Base-by-base conservation (phyloP, 192 early-diverging fungal genomes). In the Backusella luteola region DNA sequence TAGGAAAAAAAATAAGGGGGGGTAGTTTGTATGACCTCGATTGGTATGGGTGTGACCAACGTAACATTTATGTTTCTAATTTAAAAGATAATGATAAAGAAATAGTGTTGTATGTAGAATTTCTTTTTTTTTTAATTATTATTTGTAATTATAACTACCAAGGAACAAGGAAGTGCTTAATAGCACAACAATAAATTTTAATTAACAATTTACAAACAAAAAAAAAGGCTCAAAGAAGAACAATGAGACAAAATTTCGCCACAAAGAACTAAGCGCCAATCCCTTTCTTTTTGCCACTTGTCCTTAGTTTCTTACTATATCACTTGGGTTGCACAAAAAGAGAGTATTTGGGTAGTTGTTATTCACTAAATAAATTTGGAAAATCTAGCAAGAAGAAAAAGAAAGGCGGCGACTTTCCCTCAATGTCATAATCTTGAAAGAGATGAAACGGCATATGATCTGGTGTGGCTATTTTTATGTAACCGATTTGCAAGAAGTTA, bases 321-420 rank as follows among this genome's bases (percentile, higher is more conserved):
- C 53, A 59, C 53, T 49, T 59, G 56, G 56, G 56, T 63, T 4
- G 11, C 12, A 63, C 56, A 63, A 23, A 29, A 63, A 63, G 19
- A 63, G 23, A 63, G 26, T 63, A 63, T 63, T 63, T 63, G 23
- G 56, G 26, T 63, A 49, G 21, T 26, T 63, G 56, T 63, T 63
- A 63, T 63, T 63, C 21, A 63, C 56, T 63, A 63, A 63, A 29
- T 63, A 63, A 63, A 63, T 63, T 63, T 63, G 56, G 56, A 63
- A 63, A 63, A 63, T 14, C 12, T 2, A 29, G 26, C 9, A 21
- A 29, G 23, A 56, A 56, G n/a, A 26, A 29, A 63, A 12, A 8
- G 9, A 6, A 29, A 29, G 23, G 23, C 56, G 23, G 19, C 19
- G 19, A n/a, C 17, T 29, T 63, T 63, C 23, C 9, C 56, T 29